phyloP scores from a whole-genome alignment of 2,329 filamentous ascomycete species.

The Nemania bipapillata region DNA sequence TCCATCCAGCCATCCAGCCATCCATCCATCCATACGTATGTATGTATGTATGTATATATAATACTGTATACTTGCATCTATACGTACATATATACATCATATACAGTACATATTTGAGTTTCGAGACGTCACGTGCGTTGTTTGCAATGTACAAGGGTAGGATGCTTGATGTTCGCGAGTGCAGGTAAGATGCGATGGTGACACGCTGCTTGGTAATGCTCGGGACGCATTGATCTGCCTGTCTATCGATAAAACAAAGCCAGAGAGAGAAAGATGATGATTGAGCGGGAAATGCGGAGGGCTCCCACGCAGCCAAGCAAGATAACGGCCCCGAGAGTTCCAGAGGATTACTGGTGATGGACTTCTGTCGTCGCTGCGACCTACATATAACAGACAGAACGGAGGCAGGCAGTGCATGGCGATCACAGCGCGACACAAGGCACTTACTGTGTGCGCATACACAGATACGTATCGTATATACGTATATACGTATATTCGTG shows the following conservation, averaged over 20 bases:
- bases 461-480: not conserved
- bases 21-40: not conserved
- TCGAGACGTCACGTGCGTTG: conserved; percentile 29
- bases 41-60: not conserved
- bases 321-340: not conserved
- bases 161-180: not conserved
- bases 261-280: not conserved
- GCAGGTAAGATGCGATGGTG: conserved; percentile 18
- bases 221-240: not conserved
- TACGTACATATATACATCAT: not conserved
- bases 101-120: conserved; percentile 27
- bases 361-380: conserved; percentile 18
- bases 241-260: conserved; percentile 1
- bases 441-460: not conserved
- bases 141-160: conserved; percentile 21
- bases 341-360: not conserved
- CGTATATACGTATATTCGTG: too few species aligned
- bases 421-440: not conserved
- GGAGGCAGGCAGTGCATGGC: not conserved
- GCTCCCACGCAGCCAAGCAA: not conserved
- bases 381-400: conserved; percentile 13
- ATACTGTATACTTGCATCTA: too few species aligned
- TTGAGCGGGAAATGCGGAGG: not conserved
- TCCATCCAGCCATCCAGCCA: too few species aligned
- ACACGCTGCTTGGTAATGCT: not conserved